Conservation (phyloP, 2,329 filamentous ascomycete species). For the Diaporthe ampelina region DNA sequence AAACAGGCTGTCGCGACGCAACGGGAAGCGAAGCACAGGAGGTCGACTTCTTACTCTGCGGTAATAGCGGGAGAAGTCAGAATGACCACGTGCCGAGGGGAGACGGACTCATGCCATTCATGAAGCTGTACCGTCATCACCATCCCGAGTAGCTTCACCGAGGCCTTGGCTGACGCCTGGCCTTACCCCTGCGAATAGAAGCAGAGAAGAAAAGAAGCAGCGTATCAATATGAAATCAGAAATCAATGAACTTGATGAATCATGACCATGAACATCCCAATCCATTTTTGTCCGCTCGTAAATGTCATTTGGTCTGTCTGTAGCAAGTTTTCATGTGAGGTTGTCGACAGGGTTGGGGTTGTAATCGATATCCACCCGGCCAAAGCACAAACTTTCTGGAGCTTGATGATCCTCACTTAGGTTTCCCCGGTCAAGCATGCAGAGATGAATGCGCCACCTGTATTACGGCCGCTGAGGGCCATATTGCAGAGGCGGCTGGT, state of each 20-base stretch:
- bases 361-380: constrained; percentile 40
- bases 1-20: background rate
- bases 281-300: background rate
- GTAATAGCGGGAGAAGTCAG: constrained; percentile 12
- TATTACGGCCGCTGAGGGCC: constrained; percentile 54
- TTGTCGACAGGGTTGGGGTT: background rate
- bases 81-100: background rate
- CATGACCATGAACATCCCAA: background rate
- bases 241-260: background rate
- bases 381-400: constrained; percentile 38
- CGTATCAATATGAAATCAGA: background rate
- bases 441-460: constrained; percentile 53
- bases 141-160: background rate
- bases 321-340: background rate
- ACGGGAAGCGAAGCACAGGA: background rate
- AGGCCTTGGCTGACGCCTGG: background rate
- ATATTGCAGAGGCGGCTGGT: constrained; percentile 50
- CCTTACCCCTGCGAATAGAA: background rate
- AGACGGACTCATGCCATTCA: background rate
- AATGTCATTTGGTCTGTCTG: background rate
- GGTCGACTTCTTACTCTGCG: background rate
- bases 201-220: background rate
- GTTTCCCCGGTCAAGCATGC: constrained; percentile 39
- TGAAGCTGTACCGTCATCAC: background rate
- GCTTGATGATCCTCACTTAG: constrained; percentile 33